phyloP scores from a whole-genome alignment of 2,329 filamentous ascomycete genomes.

The Curvularia sp. region DNA sequence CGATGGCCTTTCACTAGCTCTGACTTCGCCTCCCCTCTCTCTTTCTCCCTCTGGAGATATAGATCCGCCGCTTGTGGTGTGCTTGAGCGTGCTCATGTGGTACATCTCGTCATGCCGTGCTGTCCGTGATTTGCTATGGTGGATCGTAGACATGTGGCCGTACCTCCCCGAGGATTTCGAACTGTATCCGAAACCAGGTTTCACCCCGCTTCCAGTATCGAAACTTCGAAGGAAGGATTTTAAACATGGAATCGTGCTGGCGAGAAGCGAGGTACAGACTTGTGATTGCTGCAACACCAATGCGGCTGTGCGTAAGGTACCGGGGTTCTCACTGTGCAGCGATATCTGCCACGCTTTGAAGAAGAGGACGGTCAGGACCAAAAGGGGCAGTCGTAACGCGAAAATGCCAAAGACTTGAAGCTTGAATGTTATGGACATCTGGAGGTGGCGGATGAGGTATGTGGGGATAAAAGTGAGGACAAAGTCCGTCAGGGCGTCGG shows the following conservation, averaged over 20 bases:
- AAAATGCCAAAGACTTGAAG: slow-evolving; percentile 40
- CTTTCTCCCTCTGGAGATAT: neutral
- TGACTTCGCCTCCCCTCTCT: neutral
- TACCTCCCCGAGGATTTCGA: slow-evolving; percentile 1
- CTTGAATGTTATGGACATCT: slow-evolving; percentile 37
- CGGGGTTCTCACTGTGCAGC: neutral
- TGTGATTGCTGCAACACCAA: neutral
- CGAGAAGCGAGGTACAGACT: neutral
- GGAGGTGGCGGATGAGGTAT: slow-evolving; percentile 36
- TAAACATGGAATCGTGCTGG: neutral
- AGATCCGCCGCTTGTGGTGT: neutral
- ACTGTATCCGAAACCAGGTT: neutral
- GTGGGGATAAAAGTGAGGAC: slow-evolving; percentile 31
- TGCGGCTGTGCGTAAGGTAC: neutral
- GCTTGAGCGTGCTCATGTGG: neutral
- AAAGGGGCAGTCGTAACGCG: slow-evolving; percentile 30
- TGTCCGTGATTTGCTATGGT: neutral
- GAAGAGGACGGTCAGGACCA: slow-evolving; percentile 13
- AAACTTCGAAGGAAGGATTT: slow-evolving; percentile 1
- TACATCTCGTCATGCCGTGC: neutral
- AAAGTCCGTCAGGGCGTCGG: slow-evolving; percentile 34
- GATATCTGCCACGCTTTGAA: neutral
- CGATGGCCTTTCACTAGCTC: neutral
- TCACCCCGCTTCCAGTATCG: neutral
- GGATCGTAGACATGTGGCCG: neutral